These are phyloP conservation scores for Aurinia saxatilis DNA, from an alignment of 345 rosid genomes.

Conservation along the genomic window DNA sequence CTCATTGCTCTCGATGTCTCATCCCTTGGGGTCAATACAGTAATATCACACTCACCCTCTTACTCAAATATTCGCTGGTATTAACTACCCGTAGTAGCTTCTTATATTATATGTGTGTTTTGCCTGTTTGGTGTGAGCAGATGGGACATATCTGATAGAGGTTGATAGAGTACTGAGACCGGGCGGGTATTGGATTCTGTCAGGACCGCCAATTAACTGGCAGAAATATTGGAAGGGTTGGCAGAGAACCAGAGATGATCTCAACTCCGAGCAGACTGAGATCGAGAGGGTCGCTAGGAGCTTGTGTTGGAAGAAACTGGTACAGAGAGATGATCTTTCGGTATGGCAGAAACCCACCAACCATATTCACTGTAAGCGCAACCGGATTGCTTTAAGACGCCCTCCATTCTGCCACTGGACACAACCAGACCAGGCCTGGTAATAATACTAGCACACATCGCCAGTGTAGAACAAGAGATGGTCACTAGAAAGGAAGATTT, in stretches of 20 bases:
- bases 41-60: constrained; percentile 12
- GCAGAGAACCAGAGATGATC: constrained; percentile 54
- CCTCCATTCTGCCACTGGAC: constrained; percentile 56
- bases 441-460: background rate
- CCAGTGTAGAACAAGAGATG: background rate
- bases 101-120: background rate
- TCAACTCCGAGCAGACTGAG: constrained; percentile 45
- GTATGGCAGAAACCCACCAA: constrained; percentile 88
- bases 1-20: constrained; percentile 97
- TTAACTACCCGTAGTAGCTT: background rate
- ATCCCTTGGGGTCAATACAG: constrained; percentile 82
- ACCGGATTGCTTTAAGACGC: constrained; percentile 41
- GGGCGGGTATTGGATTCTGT: constrained; percentile 86
- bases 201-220: constrained; percentile 96
- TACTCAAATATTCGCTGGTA: background rate
- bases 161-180: constrained; percentile 81
- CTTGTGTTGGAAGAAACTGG: constrained; percentile 78
- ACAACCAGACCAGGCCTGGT: constrained; percentile 84
- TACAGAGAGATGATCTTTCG: constrained; percentile 56
- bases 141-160: constrained; percentile 74
- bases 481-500: background rate
- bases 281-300: constrained; percentile 59
- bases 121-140: constrained; percentile 31
- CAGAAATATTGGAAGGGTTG: constrained; percentile 73
- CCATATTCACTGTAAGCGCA: constrained; percentile 66